Conservation (phyloP, 768 basidiomycete genomes). For the Harrya chromipes region DNA sequence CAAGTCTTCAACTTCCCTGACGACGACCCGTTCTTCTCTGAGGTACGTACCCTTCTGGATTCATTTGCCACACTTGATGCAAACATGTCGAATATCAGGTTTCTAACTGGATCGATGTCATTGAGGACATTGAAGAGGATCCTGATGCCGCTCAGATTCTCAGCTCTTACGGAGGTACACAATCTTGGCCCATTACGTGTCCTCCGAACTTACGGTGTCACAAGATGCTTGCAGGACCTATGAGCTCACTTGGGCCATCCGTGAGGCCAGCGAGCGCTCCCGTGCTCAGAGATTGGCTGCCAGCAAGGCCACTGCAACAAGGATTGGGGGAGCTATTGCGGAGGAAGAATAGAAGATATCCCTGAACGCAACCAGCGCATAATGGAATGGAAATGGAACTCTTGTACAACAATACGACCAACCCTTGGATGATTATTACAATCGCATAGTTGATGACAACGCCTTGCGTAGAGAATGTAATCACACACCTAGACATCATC, state of each 20-base stretch:
- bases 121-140: conserved; percentile 88
- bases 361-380: neutral
- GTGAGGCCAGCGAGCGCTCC: conserved; percentile 69
- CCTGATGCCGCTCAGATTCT: conserved; percentile 78
- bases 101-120: conserved; percentile 84
- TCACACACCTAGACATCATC: neutral
- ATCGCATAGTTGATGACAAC: neutral
- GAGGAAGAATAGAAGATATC: conserved; percentile 24
- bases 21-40: conserved; percentile 94
- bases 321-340: conserved; percentile 23
- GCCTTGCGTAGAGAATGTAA: neutral
- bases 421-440: neutral
- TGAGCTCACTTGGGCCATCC: conserved; percentile 92
- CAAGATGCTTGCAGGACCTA: conserved; percentile 85
- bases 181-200: neutral
- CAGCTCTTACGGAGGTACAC: conserved; percentile 77
- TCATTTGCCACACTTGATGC: neutral
- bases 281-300: conserved; percentile 45
- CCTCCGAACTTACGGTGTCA: conserved; percentile 1
- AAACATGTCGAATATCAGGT: conserved; percentile 33
- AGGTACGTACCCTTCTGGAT: conserved; percentile 37
- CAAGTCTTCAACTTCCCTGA: conserved; percentile 68
- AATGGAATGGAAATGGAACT: conserved; percentile 1
- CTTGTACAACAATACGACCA: neutral
- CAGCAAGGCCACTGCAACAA: conserved; percentile 28